Evolutionary conservation across 345 rosid genomes (phyloP).

Genomic region (Ceriops decandra): DNA sequence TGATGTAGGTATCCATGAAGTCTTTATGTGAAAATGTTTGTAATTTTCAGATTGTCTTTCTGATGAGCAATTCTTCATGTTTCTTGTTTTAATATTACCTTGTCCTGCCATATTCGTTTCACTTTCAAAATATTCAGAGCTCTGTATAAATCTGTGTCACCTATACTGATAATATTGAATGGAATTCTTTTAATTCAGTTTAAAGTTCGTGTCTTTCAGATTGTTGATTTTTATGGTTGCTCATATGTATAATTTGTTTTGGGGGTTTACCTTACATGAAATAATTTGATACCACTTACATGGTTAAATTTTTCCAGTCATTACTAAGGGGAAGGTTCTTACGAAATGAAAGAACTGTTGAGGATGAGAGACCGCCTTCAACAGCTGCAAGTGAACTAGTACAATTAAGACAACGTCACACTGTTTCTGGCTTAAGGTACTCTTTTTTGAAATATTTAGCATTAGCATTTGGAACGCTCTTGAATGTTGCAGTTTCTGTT

Average conservation of each 20-base stretch:
- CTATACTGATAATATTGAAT: not conserved
- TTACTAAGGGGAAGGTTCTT: conserved; percentile 94
- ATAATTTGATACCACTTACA: conserved; percentile 2
- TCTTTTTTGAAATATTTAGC: conserved; percentile 6
- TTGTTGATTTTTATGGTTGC: not conserved
- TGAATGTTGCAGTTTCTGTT: not conserved
- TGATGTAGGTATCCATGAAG: not conserved
- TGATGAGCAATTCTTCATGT: too few relatives aligned
- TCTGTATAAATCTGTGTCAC: too few relatives aligned
- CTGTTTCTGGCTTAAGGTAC: conserved; percentile 95
- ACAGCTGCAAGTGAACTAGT: conserved; percentile 78
- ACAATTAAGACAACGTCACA: conserved; percentile 81
- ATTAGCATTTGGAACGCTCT: conserved; percentile 2
- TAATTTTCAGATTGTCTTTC: too few relatives aligned
- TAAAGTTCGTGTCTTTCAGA: not conserved
- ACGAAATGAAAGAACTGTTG: conserved; percentile 75
- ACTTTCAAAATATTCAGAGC: too few relatives aligned
- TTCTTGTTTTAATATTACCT: too few relatives aligned
- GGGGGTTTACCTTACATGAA: conserved; percentile 8
- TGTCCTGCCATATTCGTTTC: too few relatives aligned
- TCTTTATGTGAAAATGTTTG: too few relatives aligned
- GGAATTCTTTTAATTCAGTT: not conserved
- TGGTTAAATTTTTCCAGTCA: conserved; percentile 48
- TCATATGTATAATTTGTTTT: not conserved
- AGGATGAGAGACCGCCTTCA: conserved; percentile 75